Conservation (phyloP, 208 protist species). For the Trypanosoma avium region DNA sequence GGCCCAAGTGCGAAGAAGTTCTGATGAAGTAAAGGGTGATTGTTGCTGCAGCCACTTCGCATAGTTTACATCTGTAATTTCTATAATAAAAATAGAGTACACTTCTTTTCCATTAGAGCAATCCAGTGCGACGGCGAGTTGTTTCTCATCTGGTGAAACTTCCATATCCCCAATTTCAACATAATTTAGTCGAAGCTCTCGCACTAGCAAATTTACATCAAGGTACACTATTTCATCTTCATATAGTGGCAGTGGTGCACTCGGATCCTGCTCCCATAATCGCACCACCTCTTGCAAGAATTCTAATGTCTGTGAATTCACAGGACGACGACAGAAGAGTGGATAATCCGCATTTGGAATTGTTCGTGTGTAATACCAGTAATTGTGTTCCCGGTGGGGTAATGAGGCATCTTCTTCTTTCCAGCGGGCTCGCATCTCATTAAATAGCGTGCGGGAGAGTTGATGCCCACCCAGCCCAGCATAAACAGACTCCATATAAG, state of each 20-base stretch:
- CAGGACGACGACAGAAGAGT: conserved; percentile 56
- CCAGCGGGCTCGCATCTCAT: conserved; percentile 50
- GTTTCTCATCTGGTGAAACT: conserved; percentile 48
- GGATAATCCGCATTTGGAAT: conserved; percentile 56
- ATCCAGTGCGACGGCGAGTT: conserved; percentile 54
- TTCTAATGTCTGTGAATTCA: conserved; percentile 23
- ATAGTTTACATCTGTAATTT: conserved; percentile 57
- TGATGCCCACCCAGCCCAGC: conserved; percentile 8
- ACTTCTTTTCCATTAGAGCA: conserved; percentile 66
- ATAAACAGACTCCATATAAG: conserved; percentile 41
- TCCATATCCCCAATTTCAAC: conserved; percentile 69
- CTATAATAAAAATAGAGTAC: conserved; percentile 56
- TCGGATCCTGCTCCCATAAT: conserved; percentile 32
- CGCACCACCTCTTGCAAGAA: conserved; percentile 49
- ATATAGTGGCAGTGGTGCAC: conserved; percentile 43
- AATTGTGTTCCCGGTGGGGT: conserved; percentile 47
- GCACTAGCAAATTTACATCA: conserved; percentile 61
- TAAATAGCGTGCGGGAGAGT: conserved; percentile 35
- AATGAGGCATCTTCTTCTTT: conserved; percentile 56
- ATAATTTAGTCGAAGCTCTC: conserved; percentile 44
- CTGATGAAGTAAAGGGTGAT: no score
- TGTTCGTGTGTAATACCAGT: conserved; percentile 73
- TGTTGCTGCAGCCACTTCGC: conserved; percentile 37
- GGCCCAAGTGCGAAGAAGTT: conserved; percentile 37
- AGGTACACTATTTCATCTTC: conserved; percentile 68